Evolutionary conservation across 345 rosid genomes (phyloP).

Genomic region (Gossypium raimondii): DNA sequence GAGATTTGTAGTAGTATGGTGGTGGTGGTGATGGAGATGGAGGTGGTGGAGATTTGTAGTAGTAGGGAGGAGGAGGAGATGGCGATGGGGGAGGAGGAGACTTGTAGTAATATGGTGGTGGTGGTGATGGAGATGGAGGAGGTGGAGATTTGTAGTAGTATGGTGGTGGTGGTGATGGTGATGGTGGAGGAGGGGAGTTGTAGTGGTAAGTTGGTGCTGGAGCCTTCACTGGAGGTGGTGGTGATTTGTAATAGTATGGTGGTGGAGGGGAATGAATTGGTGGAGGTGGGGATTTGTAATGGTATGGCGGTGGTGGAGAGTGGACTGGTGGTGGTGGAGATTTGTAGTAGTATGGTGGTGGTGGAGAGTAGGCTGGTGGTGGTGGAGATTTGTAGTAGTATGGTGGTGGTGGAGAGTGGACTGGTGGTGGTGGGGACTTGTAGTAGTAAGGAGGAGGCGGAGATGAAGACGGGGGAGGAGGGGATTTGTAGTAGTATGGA

Average conservation of each 20-base stretch:
- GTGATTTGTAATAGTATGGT: constrained; percentile 25
- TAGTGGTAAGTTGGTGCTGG: constrained; percentile 20
- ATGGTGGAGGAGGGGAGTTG: constrained; percentile 13
- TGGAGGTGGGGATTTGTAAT: background rate
- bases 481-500: background rate
- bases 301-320: background rate
- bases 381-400: constrained; percentile 26
- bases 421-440: constrained; percentile 25
- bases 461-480: background rate
- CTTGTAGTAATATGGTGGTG: background rate
- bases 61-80: accelerated
- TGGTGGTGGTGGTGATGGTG: background rate
- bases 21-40: background rate
- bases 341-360: constrained; percentile 7
- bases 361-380: background rate
- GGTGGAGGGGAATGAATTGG: constrained; percentile 12
- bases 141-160: too few species aligned
- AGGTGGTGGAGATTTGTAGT: background rate
- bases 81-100: accelerated
- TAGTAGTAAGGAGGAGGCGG: constrained; percentile 4
- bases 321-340: constrained; percentile 26
- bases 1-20: background rate
- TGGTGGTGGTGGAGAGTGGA: background rate
- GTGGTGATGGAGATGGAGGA: background rate
- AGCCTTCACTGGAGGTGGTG: constrained; percentile 27